Evolutionary conservation across 768 basidiomycete species (phyloP).

Genomic region (Agaricus blazei): DNA sequence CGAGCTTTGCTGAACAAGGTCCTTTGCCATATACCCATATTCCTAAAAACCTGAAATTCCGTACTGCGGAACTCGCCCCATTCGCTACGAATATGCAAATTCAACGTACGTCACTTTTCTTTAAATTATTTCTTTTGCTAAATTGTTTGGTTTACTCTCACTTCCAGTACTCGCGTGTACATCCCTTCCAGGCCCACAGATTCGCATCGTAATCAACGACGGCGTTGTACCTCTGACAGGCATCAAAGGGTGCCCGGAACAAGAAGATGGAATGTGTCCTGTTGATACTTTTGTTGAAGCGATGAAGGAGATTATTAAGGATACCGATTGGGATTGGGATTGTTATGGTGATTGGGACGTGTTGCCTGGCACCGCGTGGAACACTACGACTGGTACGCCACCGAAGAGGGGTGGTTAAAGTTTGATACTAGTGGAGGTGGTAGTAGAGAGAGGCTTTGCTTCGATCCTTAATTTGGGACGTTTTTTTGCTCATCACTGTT

Average conservation of each 20-base stretch:
- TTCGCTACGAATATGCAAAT: conserved; percentile 89
- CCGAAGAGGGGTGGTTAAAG: conserved; percentile 25
- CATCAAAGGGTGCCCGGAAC: conserved; percentile 65
- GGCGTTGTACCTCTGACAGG: conserved; percentile 78
- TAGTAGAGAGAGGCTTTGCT: no score
- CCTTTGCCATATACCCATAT: conserved; percentile 76
- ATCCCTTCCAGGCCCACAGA: conserved; percentile 47
- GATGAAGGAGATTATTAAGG: conserved; percentile 57
- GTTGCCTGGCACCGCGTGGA: conserved; percentile 61
- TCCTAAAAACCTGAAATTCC: conserved; percentile 59
- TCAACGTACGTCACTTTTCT: conserved; percentile 52
- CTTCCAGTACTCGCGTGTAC: conserved; percentile 12
- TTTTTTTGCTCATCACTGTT: no score
- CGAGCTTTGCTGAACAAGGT: conserved; percentile 65
- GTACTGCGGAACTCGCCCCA: conserved; percentile 71
- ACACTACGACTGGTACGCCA: conserved; percentile 66
- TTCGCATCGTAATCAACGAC: conserved; percentile 86
- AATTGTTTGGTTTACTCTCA: conserved; percentile 1
- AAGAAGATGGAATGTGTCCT: conserved; percentile 75
- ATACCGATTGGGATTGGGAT: conserved; percentile 70
- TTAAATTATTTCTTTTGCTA: not conserved
- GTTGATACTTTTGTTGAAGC: conserved; percentile 66
- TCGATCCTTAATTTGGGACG: no score
- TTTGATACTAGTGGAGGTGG: no score
- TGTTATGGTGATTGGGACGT: conserved; percentile 77